A percentile compares a stretch with the other conserved stretches of the same genome.
Conservation (phyloP, 208 protist genomes). For the Crithidia thermophila region DNA sequence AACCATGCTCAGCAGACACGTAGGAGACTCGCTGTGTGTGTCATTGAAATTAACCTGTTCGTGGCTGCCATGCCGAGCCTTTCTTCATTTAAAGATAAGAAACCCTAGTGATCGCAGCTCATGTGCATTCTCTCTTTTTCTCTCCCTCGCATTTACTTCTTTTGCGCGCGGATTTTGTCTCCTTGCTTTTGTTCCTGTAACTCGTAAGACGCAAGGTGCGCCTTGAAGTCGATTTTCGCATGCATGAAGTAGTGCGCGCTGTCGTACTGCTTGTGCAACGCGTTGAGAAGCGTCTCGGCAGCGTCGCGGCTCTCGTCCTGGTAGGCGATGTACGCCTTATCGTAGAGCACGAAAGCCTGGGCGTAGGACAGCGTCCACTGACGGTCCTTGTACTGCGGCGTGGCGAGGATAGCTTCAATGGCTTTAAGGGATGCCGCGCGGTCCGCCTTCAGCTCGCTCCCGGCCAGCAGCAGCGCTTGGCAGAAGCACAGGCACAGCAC, state of each 20-base stretch:
- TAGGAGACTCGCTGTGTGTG: no score
- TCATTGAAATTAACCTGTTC: no score
- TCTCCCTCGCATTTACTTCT: not conserved
- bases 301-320: slow-evolving; percentile 22
- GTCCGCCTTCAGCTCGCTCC: slow-evolving; percentile 26
- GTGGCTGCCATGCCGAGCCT: not conserved
- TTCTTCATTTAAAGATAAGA: not conserved
- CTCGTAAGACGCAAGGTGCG: slow-evolving; percentile 38
- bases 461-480: slow-evolving; percentile 40
- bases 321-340: slow-evolving; percentile 39
- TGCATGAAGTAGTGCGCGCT: slow-evolving; percentile 46
- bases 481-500: slow-evolving; percentile 28
- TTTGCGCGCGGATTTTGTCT: not conserved
- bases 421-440: slow-evolving; percentile 11
- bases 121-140: not conserved
- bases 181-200: slow-evolving; percentile 18
- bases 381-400: slow-evolving; percentile 45
- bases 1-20: no score
- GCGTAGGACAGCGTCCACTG: slow-evolving; percentile 46
- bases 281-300: slow-evolving; percentile 23
- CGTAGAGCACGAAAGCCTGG: slow-evolving; percentile 41
- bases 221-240: slow-evolving; percentile 34
- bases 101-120: not conserved
- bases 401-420: slow-evolving; percentile 32
- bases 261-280: slow-evolving; percentile 47